These are phyloP conservation scores for Flueggea neowawraea DNA, from an alignment of 441 rosid species.

Conservation along the genomic window DNA sequence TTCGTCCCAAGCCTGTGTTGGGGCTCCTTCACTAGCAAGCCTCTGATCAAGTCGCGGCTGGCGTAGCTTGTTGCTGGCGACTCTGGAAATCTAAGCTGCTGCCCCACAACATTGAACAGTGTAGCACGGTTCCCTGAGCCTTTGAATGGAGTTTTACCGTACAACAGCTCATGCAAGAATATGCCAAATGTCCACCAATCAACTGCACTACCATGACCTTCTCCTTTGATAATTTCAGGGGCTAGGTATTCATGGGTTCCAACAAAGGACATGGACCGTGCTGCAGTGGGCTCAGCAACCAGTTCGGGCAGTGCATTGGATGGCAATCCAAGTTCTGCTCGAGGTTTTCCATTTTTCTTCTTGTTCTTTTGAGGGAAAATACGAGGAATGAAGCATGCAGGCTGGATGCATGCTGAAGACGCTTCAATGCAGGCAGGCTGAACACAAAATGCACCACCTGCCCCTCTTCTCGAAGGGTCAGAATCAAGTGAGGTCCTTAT, in stretches of 20 bases:
- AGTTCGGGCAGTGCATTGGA: conserved; percentile 75
- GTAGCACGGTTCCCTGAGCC: conserved; percentile 98
- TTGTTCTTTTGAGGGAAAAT: conserved; percentile 73
- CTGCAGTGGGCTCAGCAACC: conserved; percentile 93
- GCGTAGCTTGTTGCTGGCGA: conserved; percentile 83
- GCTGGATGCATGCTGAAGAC: conserved; percentile 77
- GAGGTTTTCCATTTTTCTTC: conserved; percentile 62
- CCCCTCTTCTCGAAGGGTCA: conserved; percentile 54
- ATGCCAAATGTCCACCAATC: conserved; percentile 99
- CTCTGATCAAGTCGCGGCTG: conserved; percentile 78
- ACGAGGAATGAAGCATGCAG: conserved; percentile 86
- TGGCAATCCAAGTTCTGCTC: conserved; percentile 46
- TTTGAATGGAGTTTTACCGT: conserved; percentile 90
- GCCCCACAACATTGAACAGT: conserved; percentile 90
- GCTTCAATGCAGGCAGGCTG: conserved; percentile 92
- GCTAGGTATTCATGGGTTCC: conserved; percentile 99
- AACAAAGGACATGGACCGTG: conserved; percentile 95
- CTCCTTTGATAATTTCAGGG: conserved; percentile 98
- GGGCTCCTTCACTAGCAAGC: conserved; percentile 91
- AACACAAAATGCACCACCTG: conserved; percentile 50
- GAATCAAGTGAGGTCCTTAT: conserved; percentile 59
- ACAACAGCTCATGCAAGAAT: conserved; percentile 78
- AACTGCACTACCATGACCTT: conserved; percentile 98
- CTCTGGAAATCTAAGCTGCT: conserved; percentile 87
- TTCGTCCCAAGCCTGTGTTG: conserved; percentile 87